phyloP scores from a whole-genome alignment of 805 yeast species.

The Hanseniaspora opuntiae region DNA sequence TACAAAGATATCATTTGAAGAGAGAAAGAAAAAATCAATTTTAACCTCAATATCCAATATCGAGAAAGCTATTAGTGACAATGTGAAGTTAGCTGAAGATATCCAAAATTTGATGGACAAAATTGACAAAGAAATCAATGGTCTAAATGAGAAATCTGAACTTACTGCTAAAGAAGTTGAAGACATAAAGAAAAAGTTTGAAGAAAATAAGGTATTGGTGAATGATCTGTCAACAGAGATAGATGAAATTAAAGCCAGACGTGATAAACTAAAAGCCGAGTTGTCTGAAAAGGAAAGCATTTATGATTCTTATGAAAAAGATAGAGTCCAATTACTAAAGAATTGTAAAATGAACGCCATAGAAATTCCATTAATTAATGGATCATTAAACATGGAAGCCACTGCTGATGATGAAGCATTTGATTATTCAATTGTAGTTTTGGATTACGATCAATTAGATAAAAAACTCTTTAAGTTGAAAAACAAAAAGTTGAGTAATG shows the following conservation, averaged over 20 bases:
- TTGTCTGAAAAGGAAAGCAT: constrained; percentile 37
- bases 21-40: constrained; percentile 45
- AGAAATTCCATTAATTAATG: constrained; percentile 47
- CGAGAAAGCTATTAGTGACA: not conserved
- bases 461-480: constrained; percentile 29
- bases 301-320: constrained; percentile 39
- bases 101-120: not conserved
- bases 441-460: constrained; percentile 41
- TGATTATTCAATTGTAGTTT: constrained; percentile 29
- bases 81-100: not conserved
- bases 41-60: constrained; percentile 5
- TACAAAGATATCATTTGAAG: constrained; percentile 52
- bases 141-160: constrained; percentile 20
- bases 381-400: constrained; percentile 40
- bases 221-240: constrained; percentile 19
- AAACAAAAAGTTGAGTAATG: constrained; percentile 13
- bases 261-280: constrained; percentile 25
- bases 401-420: constrained; percentile 43
- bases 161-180: constrained; percentile 14
- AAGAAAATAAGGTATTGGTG: constrained; percentile 20
- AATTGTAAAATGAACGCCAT: constrained; percentile 64
- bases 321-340: constrained; percentile 45
- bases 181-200: constrained; percentile 29
- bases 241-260: constrained; percentile 24
- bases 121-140: not conserved